A percentile compares a stretch with the other conserved stretches of the same genome.
These are phyloP conservation scores for Globisporangium barbulae DNA, from an alignment of 352 stramenopile genomes.

Conservation along the genomic window DNA sequence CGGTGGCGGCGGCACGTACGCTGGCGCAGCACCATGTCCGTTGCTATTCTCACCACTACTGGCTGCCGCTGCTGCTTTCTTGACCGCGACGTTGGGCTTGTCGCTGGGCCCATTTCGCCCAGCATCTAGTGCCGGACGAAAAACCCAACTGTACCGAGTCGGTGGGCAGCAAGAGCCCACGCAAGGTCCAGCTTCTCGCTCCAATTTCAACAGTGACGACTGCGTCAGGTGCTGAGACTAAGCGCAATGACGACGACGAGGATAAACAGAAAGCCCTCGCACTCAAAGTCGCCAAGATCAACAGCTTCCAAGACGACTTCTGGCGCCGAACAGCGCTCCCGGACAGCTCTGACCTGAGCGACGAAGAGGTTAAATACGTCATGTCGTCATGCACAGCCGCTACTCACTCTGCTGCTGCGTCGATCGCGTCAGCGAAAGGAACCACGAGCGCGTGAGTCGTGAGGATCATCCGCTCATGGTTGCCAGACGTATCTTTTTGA, in stretches of 20 bases:
- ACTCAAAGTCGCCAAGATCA: slow-evolving; percentile 78
- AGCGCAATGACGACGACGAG: slow-evolving; percentile 2
- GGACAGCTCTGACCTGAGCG: slow-evolving; percentile 78
- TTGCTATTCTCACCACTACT: slow-evolving; percentile 27
- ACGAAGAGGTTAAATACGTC: slow-evolving; percentile 61
- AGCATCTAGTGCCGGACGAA: slow-evolving; percentile 21
- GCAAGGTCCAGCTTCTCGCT: too few relatives aligned
- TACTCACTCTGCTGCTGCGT: slow-evolving; percentile 15
- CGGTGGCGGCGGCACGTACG: slow-evolving; percentile 28
- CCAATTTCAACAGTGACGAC: too few relatives aligned
- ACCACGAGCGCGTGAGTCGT: too few relatives aligned
- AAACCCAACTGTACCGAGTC: slow-evolving; percentile 31
- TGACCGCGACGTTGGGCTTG: background rate
- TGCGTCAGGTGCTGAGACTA: too few relatives aligned
- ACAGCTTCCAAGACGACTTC: slow-evolving; percentile 70
- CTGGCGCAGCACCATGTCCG: slow-evolving; percentile 13
- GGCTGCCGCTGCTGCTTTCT: background rate
- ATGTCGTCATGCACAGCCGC: slow-evolving; percentile 27
- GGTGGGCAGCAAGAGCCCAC: slow-evolving; percentile 27
- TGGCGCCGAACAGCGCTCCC: slow-evolving; percentile 54
- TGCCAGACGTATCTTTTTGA: too few relatives aligned
- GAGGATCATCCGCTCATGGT: too few relatives aligned
- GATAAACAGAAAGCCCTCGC: slow-evolving; percentile 58
- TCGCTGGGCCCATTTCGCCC: slow-evolving; percentile 41
- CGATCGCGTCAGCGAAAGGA: background rate